Base-by-base conservation (phyloP, 345 rosid species). In the Eucalyptus tenuipes region DNA sequence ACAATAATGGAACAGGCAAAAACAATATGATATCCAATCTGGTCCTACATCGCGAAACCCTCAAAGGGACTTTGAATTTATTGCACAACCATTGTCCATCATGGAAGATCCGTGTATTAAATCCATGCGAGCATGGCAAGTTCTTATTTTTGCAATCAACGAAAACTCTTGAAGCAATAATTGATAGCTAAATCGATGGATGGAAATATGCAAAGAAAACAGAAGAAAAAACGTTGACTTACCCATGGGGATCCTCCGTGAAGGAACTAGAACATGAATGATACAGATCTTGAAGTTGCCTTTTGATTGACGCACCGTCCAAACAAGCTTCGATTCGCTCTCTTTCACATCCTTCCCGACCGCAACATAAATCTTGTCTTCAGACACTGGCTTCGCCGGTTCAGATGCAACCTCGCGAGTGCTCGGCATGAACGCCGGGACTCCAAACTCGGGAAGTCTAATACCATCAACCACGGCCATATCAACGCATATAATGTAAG, bases 231-330 rank as follows among this genome's bases (percentile, higher is more conserved):
- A 10, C 47, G 47, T 37, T 20, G 82, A 75, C 27, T 75, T 75
- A 37, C 82, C 82, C 82, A 75, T 75, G 27, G 47, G 82, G 47
- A 75, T 75, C 47, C 47, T 75, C 27, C 14, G 45, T 3, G 82
- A 37, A 18, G 45, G 27, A 37, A 75, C 45, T 18, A 75, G 25
- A 37, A 75, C 82, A 37, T 75, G 82, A 75, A 75, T 10, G 47
- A 75, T 37, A 20, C 82, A 92, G 89, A 92, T 88, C 86, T 81
- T 89, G 15, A 75, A 37, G 85, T 86, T 90, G 87, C 98, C 96
- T 29, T 96, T 95, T 4, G 94, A 95, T 86, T 95, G 91, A 44
- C 93, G 96, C 89, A 95, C 88, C 25, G 98, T 96, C 98, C 98
- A 97, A 4, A 89, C 17, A 66, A 96, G 91, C 84, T 90, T 91